Conservation (phyloP, 306 rosid species). For the Lathyrus aphaca region DNA sequence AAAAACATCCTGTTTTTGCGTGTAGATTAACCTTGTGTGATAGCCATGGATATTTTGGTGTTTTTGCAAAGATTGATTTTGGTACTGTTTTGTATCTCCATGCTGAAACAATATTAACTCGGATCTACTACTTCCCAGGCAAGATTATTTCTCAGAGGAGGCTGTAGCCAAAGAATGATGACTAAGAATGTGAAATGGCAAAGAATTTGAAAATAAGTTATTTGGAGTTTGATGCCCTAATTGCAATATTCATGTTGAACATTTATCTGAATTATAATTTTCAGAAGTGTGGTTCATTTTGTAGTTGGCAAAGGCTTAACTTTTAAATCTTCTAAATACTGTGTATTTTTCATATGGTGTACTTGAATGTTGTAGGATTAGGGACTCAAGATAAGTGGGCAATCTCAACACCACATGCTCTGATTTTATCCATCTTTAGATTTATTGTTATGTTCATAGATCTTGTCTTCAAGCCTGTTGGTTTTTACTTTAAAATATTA, state of each 20-base stretch:
- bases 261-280: not conserved
- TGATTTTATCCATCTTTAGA: not conserved
- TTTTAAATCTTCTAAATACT: conserved; percentile 5
- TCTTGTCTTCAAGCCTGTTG: no score
- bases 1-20: not conserved
- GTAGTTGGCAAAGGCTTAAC: conserved; percentile 29
- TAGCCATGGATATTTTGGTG: conserved; percentile 22
- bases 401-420: conserved; percentile 1
- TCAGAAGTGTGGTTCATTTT: conserved; percentile 26
- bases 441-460: not conserved
- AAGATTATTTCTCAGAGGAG: conserved; percentile 68
- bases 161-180: conserved; percentile 70
- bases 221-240: conserved; percentile 26
- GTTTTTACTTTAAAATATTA: no score
- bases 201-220: conserved; percentile 38
- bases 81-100: conserved; percentile 27
- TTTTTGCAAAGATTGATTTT: conserved; percentile 27
- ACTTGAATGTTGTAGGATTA: conserved; percentile 35
- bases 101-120: conserved; percentile 22
- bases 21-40: conserved; percentile 1
- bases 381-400: conserved; percentile 30
- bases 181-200: conserved; percentile 48
- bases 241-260: conserved; percentile 27
- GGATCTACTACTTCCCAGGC: conserved; percentile 55
- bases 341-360: not conserved